These are phyloP conservation scores for Ophiostoma piceae DNA, from an alignment of 2,329 filamentous ascomycete genomes.

Conservation along the genomic window DNA sequence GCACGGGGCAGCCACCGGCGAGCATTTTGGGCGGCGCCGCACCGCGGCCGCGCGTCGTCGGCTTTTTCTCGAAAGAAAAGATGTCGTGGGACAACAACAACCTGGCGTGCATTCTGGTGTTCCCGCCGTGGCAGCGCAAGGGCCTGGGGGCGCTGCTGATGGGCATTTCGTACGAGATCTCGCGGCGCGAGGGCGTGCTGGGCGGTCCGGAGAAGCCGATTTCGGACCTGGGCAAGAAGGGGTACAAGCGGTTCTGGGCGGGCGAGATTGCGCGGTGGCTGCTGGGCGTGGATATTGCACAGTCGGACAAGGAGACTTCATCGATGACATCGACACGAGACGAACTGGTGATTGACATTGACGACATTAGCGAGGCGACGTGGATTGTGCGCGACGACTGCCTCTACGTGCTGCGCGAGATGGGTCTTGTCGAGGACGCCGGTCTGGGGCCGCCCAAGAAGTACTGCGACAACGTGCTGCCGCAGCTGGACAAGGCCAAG, in stretches of 20 bases:
- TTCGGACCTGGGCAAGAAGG: constrained; percentile 74
- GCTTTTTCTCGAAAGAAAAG: constrained; percentile 99
- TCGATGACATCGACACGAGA: constrained; percentile 5
- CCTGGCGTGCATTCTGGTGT: constrained; percentile 89
- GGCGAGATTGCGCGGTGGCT: constrained; percentile 73
- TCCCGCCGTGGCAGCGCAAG: constrained; percentile 90
- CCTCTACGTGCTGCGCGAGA: constrained; percentile 68
- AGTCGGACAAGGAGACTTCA: neutral
- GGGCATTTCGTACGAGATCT: constrained; percentile 89
- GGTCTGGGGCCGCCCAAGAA: constrained; percentile 40
- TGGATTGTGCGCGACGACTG: constrained; percentile 86
- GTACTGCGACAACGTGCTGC: constrained; percentile 20
- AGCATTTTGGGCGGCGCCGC: constrained; percentile 19
- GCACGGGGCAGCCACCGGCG: constrained; percentile 1
- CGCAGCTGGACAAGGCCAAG: constrained; percentile 21
- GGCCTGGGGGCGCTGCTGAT: constrained; percentile 85
- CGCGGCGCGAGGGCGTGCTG: constrained; percentile 71
- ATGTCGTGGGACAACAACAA: constrained; percentile 99
- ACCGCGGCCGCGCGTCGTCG: constrained; percentile 53
- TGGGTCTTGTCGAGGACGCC: constrained; percentile 64
- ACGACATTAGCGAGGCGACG: constrained; percentile 68
- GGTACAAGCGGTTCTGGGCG: constrained; percentile 82
- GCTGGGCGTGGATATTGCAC: constrained; percentile 38
- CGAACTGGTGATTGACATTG: constrained; percentile 57
- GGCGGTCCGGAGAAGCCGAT: constrained; percentile 94